Base-by-base conservation (phyloP, 805 yeast genomes). In the Candida khao-thaluensis region DNA sequence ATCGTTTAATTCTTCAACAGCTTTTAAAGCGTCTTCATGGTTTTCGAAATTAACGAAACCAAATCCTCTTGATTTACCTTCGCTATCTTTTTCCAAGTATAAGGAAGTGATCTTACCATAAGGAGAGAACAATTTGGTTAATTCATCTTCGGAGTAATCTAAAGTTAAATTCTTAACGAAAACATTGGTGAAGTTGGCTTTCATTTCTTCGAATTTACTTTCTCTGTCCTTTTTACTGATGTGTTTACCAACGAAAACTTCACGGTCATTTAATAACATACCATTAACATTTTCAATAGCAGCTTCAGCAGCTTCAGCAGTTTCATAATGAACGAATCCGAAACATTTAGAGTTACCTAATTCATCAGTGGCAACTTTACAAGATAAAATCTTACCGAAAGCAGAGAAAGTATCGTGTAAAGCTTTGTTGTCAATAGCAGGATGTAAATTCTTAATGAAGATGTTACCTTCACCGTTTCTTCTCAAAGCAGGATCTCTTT, bases 241-340 rank as follows among this genome's bases (percentile, higher is more conserved):
- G 72, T 93, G 98, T 64, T 84, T 91, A 57, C 95, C 97, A 58
- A 93, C 99, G 60, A 69, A 93, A 44, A 93, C 96, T 74, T 87
- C 95, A 69, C 81, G 85, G 69, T 91, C 97, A 72, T 91, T 91
- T 73, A 93, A 79, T 59, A 85, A 77, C 98, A 93, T 93, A 71
- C 99, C 99, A 71, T 93, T 90, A 60, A 93, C 95, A 65, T 88
- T 88, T 73, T 87, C 95, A 65, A 93, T 88, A 53, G 99, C 98
- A 57, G 88, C 89, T 49, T 76, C 76, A 49, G 99, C 99, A 56
- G 95, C 82, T 72, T 86, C 95, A 49, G 82, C 85, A 48, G 84
- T 79, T 67, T 89, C 96, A 72, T 84, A 93, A 75, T 93, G 99
- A 56, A 93, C 97, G 67, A 89, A 91, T 62, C 98, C 99, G 59